Base-by-base conservation (phyloP, 768 basidiomycete genomes). In the Podaxis pistillaris region DNA sequence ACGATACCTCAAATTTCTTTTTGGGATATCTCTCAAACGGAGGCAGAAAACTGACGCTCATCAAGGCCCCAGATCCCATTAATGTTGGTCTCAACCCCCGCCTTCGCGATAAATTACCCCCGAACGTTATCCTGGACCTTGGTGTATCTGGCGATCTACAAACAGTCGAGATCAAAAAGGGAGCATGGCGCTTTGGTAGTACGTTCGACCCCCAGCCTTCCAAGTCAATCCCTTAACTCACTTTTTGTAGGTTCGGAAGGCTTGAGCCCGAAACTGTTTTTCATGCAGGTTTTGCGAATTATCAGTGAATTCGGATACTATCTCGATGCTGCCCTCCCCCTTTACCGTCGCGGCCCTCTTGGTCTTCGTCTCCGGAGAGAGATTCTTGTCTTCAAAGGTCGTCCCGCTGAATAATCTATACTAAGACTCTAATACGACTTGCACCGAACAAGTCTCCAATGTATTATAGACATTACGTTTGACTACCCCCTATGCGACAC, bases 291-390 rank as follows among this genome's bases (percentile, higher is more conserved):
- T 22, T 74, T 91, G 24, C 84, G 85, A 66, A 82, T 84, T 64
- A 78, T 91, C 65, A 78, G 75, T 65, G 73, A 75, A 22, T 73
- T 85, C 59, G 83, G 86, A 11, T 92, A 83, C 71, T 79, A 81
- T 53, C 81, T 93, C 13, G 84, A 88, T 65, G 87, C 88, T 1
- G 83, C 86, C 22, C 72, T 93, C n/a, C 83, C 86, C 0, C 79
- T 93, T 68, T 85, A 73, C 44, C 72, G 78, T 61, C 76, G 77
- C 67, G 78, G 80, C 46, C 70, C 80, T 53, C 65, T 83, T 56
- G 76, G 80, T 13, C 70, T 80, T 53, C 77, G 78, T 28, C 67
- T 73, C 13, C 78, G 80, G 62, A 83, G 79, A 67, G 89, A 91
- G 70, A 67, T 89, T 15, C 84, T 89, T 75, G 77, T 91, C 26